phyloP scores from a whole-genome alignment of 352 stramenopile genomes.

The Phytophthora podocarpi region DNA sequence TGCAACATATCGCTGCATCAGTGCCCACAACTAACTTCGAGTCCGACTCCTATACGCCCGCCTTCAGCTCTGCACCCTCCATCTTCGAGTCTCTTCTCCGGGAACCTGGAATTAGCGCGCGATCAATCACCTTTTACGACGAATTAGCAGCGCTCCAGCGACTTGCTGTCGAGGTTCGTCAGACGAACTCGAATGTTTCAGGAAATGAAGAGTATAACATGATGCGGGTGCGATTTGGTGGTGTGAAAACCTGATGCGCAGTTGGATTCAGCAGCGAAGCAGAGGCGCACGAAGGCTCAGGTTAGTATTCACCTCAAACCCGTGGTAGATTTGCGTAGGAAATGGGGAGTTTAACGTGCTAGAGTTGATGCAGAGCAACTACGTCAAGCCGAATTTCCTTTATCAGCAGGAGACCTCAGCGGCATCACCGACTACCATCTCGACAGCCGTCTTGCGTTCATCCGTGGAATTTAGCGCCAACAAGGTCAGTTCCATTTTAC shows the following conservation, averaged over 20 bases:
- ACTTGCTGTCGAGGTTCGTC: slow-evolving; percentile 42
- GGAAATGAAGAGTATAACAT: background rate
- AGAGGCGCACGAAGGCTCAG: slow-evolving; percentile 17
- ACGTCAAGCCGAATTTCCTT: slow-evolving; percentile 47
- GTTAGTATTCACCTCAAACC: background rate
- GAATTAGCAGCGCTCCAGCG: slow-evolving; percentile 45
- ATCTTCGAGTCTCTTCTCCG: slow-evolving; percentile 60
- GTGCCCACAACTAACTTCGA: background rate
- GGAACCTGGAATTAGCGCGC: slow-evolving; percentile 34
- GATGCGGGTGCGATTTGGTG: background rate
- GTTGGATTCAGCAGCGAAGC: slow-evolving; percentile 21
- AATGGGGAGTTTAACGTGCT: too few relatives aligned
- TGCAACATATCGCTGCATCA: background rate
- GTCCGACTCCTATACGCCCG: slow-evolving; percentile 12
- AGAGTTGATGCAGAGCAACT: slow-evolving; percentile 18
- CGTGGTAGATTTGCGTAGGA: background rate
- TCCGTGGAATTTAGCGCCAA: background rate
- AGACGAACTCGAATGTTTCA: background rate
- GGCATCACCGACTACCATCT: background rate
- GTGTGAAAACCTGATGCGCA: background rate
- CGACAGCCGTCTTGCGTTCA: background rate
- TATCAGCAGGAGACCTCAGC: slow-evolving; percentile 20
- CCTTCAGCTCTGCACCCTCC: slow-evolving; percentile 43
- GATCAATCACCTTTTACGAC: slow-evolving; percentile 43
- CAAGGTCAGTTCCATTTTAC: slow-evolving; percentile 15